Evolutionary conservation across 129 eudicot species (phyloP).

Genomic region (Flaveria linearis): DNA sequence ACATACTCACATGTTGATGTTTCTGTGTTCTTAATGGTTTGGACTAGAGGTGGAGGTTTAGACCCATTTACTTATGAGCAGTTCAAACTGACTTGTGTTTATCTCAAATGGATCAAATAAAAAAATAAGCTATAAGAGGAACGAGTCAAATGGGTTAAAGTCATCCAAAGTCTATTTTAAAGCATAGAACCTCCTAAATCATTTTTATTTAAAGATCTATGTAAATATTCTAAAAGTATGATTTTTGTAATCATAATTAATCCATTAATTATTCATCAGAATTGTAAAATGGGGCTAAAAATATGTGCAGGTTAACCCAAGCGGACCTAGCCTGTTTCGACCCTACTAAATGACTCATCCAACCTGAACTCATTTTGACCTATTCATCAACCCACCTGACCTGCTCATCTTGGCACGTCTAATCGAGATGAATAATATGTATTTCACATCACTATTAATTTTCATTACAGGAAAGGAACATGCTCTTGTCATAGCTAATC

Average conservation of each 20-base stretch:
- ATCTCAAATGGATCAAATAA: not conserved
- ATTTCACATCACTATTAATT: conserved; percentile 8
- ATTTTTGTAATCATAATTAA: not conserved
- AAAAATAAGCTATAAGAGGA: not conserved
- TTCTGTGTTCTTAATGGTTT: not conserved
- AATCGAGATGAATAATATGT: not conserved
- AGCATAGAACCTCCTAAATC: not conserved
- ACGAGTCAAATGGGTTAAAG: not conserved
- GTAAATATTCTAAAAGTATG: not conserved
- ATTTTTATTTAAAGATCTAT: not conserved
- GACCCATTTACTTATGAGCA: conserved; percentile 4
- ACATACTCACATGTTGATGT: not conserved
- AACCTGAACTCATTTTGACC: not conserved
- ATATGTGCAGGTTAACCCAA: not conserved
- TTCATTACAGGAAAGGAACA: conserved; percentile 82
- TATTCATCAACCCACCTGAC: not conserved
- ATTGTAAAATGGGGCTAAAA: not conserved
- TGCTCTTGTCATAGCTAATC: conserved; percentile 82
- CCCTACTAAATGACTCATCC: not conserved
- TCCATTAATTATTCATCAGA: not conserved
- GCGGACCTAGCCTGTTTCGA: not conserved
- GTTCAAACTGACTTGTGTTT: not conserved
- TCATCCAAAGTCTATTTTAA: conserved; percentile 1
- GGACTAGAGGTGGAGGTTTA: not conserved
- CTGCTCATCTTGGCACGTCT: not conserved